Evolutionary conservation across 176 grass and related monocot genomes (phyloP), one percentile per base, ranked within the genome.

Genomic region (Rhynchospora tenuis): DNA sequence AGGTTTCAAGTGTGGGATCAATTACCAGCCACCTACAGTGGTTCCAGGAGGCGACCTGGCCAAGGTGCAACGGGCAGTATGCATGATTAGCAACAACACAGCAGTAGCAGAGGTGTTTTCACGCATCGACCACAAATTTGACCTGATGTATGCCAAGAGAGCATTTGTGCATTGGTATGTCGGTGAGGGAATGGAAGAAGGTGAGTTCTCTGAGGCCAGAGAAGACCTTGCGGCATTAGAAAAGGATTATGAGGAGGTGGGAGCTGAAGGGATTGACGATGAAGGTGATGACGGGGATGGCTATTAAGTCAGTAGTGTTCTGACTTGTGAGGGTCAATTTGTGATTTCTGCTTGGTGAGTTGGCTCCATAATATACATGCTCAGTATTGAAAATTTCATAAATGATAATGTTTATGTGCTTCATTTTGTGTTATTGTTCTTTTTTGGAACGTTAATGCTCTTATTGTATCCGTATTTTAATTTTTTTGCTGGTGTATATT

Each of bases 11-110:
- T 86, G 84, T 44, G 84, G 84, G 23, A 86, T 86, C 10, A 86
- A 86, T 28, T 86, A 86, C 46, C 84, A 86, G 84, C 75, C 84
- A 8, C 84, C 84, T 9, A 86, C 84, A 17, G 84, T 86, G 46
- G 84, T 86, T 16, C 84, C 84, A 58, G 84, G 76, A 67, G 84
- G 84, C 0, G 84, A 86, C 42, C 27, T 86, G 8, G 84, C 84
- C 19, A 80, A 58, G 78, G 84, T 86, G 60, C 84, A 86, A 38
- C 84, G 84, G 59, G 84, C 84, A 0, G 74, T 86, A 19, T 86
- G 84, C 84, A 86, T 86, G 84, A 86, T 86, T 28, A 86, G 84
- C 84, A 86, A 86, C 76, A 86, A 86, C 23, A 86, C 84, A 3
- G 84, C 84, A 6, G 84, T 86, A 10, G 84, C 76, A 9, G 84